phyloP scores from a whole-genome alignment of 2,329 filamentous ascomycete genomes.

The Trichoderma cornu-damae region DNA sequence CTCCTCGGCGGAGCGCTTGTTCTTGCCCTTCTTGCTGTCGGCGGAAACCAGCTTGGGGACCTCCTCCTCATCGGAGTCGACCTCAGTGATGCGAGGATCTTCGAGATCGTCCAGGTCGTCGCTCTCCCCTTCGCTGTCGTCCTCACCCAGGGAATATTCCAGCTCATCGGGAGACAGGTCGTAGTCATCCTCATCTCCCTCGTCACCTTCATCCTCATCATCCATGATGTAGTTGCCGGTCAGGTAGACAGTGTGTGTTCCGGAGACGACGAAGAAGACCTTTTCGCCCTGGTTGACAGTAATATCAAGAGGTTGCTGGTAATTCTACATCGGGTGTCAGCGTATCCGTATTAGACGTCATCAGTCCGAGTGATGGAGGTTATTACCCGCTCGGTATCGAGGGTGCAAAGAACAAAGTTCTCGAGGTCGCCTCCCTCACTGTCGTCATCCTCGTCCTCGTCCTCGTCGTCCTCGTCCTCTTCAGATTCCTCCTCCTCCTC shows the following conservation, averaged over 20 bases:
- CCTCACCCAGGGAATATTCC: conserved; percentile 65
- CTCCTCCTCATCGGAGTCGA: conserved; percentile 77
- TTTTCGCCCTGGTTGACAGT: conserved; percentile 83
- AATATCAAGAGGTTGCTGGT: conserved; percentile 92
- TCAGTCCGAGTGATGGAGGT: neutral
- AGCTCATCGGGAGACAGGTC: conserved; percentile 78
- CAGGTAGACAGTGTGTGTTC: conserved; percentile 84
- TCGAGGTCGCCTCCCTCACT: conserved; percentile 65
- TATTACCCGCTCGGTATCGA: conserved; percentile 87
- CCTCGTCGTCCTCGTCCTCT: conserved; percentile 45
- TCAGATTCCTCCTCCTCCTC: conserved; percentile 50
- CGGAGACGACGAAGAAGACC: conserved; percentile 86
- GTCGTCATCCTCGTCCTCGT: conserved; percentile 56
- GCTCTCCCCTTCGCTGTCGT: conserved; percentile 66
- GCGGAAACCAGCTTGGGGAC: conserved; percentile 53
- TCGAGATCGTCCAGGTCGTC: conserved; percentile 75
- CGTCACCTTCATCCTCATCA: conserved; percentile 56
- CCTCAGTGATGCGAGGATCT: conserved; percentile 76
- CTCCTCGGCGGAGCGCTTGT: conserved; percentile 84
- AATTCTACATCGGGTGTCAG: conserved; percentile 58
- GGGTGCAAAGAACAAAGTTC: conserved; percentile 91
- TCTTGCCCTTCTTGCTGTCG: conserved; percentile 69
- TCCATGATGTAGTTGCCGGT: conserved; percentile 94
- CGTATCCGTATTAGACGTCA: neutral
- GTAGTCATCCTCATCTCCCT: conserved; percentile 67